Evolutionary conservation across 768 basidiomycete genomes (phyloP), one percentile per base, ranked within the genome.

Genomic region (Crucibulum laeve): DNA sequence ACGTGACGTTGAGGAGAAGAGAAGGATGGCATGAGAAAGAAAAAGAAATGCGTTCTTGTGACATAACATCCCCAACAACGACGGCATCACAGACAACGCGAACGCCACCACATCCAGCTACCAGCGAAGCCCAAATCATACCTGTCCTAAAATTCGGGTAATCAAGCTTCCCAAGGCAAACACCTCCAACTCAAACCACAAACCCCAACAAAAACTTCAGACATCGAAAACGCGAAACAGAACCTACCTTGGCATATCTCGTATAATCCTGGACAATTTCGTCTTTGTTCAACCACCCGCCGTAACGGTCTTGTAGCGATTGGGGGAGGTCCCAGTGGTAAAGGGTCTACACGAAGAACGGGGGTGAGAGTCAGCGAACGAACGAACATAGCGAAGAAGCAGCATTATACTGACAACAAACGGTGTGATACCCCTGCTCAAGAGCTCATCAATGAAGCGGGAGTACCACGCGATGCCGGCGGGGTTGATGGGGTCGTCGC

Each of bases 261-360:
- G 70, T 68, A 49, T 70, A 89, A 60, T 90, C 87, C 45, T 70
- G 59, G n/a, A 82, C 65, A 42, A 87, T 76, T 53, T 84, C 80
- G 35, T 79, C 74, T 48, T 74, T 77, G 62, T 79, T 76, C 15
- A 85, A 63, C 85, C 84, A 89, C 2, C 86, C 86, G 3, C 79
- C 79, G 56, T 89, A 89, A 40, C 82, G 71, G 42, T 87, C 80
- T 26, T 85, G 75, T 35, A 91, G 68, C 1, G 64, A 77, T 57
- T 85, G 81, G 4, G 87, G 87, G 5, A 87, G 68, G 51, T 90
- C 87, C 87, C 85, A 88, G 54, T 83, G 84, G 57, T 84, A 84
- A 36, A 87, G 60, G 0, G 82, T 86, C 80, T 85, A 50, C n/a
- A 57, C 28, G 35, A 37, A 37, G 19, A 37, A 37, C 30, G 4